phyloP scores from a whole-genome alignment of 345 rosid genomes.

The Psidium friedrichsthalianum region DNA sequence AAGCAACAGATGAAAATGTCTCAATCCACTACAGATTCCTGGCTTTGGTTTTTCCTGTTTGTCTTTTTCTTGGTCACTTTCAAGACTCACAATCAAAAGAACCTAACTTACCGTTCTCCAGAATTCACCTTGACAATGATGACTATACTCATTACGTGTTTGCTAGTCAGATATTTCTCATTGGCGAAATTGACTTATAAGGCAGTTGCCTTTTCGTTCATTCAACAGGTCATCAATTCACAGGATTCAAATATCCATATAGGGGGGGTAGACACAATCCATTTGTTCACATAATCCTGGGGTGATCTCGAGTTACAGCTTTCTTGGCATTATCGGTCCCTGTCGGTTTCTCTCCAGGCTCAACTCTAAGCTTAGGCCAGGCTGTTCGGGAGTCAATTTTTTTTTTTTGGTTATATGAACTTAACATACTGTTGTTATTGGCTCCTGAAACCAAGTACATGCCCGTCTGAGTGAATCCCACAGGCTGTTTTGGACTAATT shows the following conservation, averaged over 20 bases:
- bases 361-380: slow-evolving; percentile 9
- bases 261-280: slow-evolving; percentile 34
- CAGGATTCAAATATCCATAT: slow-evolving; percentile 36
- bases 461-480: neutral
- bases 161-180: slow-evolving; percentile 41
- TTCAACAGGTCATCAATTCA: slow-evolving; percentile 32
- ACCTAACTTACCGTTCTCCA: slow-evolving; percentile 24
- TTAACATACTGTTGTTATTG: neutral
- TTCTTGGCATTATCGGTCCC: slow-evolving; percentile 13
- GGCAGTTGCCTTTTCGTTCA: slow-evolving; percentile 23
- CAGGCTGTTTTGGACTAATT: neutral
- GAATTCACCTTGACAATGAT: slow-evolving; percentile 16
- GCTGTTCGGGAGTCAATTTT: slow-evolving; percentile 7
- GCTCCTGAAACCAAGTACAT: neutral
- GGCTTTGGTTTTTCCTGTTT: slow-evolving; percentile 23
- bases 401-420: neutral
- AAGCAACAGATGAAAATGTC: neutral
- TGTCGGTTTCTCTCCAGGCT: slow-evolving; percentile 7
- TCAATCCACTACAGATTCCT: slow-evolving; percentile 18
- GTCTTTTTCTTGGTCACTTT: slow-evolving; percentile 31
- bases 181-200: slow-evolving; percentile 24
- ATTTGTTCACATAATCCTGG: slow-evolving; percentile 27
- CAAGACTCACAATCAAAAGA: slow-evolving; percentile 23
- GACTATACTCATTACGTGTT: slow-evolving; percentile 4
- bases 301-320: slow-evolving; percentile 23